Evolutionary conservation across 2,329 filamentous ascomycete species (phyloP), one percentile per base, ranked within the genome.

Genomic region (Fusarium sp.): DNA sequence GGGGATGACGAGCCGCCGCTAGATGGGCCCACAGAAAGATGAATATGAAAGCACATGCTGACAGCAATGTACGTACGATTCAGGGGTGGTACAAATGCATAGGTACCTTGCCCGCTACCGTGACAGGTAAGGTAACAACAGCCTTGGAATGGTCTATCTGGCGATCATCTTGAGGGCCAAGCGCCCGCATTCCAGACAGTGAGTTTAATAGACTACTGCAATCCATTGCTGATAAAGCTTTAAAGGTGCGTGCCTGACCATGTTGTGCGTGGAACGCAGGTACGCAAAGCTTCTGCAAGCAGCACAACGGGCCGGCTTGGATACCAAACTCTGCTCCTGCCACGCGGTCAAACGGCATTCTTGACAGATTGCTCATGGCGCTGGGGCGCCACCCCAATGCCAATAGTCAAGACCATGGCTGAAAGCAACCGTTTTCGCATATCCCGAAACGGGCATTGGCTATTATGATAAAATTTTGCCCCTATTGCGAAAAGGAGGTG

Each of bases 61-160:
- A 47, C 29, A 47, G 20, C 59, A 72, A 66, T 71, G 53, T 64
- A 42, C 58, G 63, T 64, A 37, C 58, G 63, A 60, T 53, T 67
- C 63, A 67, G 64, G 64, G 64, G 63, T 67, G 49, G 46, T 51
- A 60, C 53, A 40, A 27, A 17, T 11, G 25, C 20, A 25, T n/a
- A n/a, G n/a, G n/a, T 35, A 18, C 40, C 18, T 20, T 42, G 37
- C 33, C 58, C 50, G 35, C 46, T 27, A 57, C 49, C 39, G 35
- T 48, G 62, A 69, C 59, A 60, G 49, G 52, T 50, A 54, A 47
- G 31, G 31, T 53, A 41, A 39, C 46, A 49, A 33, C 25, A 39
- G 54, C 49, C 40, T 47, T 49, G 48, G 58, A 58, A 51, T 46
- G 57, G n/a, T 61, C 50, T 36, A 21, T 33, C 41, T 43, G 47